Percentiles rank a stretch among this genome's conserved stretches.
Conservation (phyloP, 352 stramenopile genomes). For the Phytophthora niederhauseri region DNA sequence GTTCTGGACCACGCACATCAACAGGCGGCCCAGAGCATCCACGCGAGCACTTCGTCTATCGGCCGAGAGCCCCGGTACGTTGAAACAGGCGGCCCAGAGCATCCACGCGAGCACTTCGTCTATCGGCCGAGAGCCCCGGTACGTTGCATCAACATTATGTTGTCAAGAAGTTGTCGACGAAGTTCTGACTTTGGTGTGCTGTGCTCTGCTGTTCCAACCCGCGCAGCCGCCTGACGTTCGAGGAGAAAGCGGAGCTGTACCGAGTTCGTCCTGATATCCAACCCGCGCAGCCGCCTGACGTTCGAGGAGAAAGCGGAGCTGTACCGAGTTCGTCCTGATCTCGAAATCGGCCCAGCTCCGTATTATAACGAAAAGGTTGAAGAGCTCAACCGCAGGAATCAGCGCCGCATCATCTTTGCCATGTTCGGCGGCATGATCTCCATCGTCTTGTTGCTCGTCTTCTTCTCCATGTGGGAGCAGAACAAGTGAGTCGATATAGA, state of each 20-base stretch:
- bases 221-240: conserved; percentile 65
- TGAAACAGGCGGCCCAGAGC: conserved; percentile 34
- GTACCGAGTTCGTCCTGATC: conserved; percentile 81
- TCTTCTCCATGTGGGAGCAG: conserved; percentile 64
- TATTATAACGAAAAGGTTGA: conserved; percentile 69
- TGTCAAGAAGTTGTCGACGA: not conserved
- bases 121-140: conserved; percentile 56
- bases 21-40: conserved; percentile 37
- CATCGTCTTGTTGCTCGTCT: conserved; percentile 69
- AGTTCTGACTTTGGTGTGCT: not conserved
- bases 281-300: conserved; percentile 60
- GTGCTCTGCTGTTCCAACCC: not conserved
- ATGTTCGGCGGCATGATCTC: conserved; percentile 77
- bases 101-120: conserved; percentile 49
- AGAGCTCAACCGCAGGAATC: conserved; percentile 60
- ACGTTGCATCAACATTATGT: conserved; percentile 6
- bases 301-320: conserved; percentile 83
- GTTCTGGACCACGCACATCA: conserved; percentile 51
- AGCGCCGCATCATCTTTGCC: conserved; percentile 70
- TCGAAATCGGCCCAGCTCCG: conserved; percentile 69
- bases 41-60: conserved; percentile 49
- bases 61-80: conserved; percentile 55
- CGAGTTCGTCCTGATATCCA: conserved; percentile 69
- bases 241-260: conserved; percentile 87
- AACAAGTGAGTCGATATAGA: conserved; percentile 35